phyloP scores from a whole-genome alignment of 805 yeast species.

The Ogataea parapolymorpha region DNA sequence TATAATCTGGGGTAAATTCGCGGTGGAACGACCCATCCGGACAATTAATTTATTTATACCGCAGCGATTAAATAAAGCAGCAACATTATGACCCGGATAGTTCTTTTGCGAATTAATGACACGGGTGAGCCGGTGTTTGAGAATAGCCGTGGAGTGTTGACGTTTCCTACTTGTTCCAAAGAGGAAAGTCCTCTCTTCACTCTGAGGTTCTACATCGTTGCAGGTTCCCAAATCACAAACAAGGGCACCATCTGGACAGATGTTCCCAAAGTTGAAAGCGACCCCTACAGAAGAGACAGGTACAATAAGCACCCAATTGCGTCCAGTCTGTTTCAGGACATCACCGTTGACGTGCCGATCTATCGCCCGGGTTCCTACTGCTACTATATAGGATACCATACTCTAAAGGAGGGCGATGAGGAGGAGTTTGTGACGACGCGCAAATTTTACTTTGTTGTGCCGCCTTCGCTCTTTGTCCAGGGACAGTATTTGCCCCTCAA shows the following conservation, averaged over 20 bases:
- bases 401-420: conserved; percentile 25
- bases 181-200: conserved; percentile 41
- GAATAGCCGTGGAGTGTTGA: conserved; percentile 45
- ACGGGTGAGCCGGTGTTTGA: conserved; percentile 44
- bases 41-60: background rate
- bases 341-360: conserved; percentile 57
- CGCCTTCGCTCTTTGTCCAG: conserved; percentile 64
- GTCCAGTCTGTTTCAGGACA: conserved; percentile 63
- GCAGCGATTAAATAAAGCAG: conserved; percentile 7
- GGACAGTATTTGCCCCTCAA: conserved; percentile 64
- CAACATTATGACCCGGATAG: conserved; percentile 34
- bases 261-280: conserved; percentile 46
- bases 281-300: conserved; percentile 52
- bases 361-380: conserved; percentile 76
- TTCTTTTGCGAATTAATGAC: conserved; percentile 45
- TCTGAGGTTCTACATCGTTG: conserved; percentile 63
- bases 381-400: conserved; percentile 61
- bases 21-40: conserved; percentile 2
- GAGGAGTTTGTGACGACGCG: conserved; percentile 46
- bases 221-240: conserved; percentile 70
- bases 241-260: conserved; percentile 74
- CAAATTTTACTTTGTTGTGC: conserved; percentile 70
- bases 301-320: conserved; percentile 51
- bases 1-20: conserved; percentile 16
- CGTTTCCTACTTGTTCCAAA: conserved; percentile 46